phyloP scores from a whole-genome alignment of 495 filamentous ascomycete species.

The Aspergillus avenaceus region DNA sequence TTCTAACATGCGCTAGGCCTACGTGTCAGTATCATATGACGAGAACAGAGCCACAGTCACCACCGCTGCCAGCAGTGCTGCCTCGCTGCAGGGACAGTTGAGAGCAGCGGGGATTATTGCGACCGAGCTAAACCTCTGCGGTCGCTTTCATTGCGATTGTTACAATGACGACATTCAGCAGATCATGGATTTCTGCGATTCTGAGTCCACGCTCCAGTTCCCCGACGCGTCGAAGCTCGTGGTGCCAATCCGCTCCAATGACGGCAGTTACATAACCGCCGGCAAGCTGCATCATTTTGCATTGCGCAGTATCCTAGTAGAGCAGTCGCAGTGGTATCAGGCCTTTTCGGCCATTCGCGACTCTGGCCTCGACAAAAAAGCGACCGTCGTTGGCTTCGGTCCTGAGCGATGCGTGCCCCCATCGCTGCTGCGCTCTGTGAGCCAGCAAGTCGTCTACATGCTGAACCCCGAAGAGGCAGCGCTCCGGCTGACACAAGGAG shows the following conservation, averaged over 20 bases:
- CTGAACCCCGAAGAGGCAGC: background rate
- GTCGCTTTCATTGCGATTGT: slow-evolving; percentile 2
- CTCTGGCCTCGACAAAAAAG: no score
- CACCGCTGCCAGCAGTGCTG: background rate
- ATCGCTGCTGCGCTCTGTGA: slow-evolving; percentile 12
- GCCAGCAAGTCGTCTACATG: slow-evolving; percentile 15
- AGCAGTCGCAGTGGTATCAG: background rate
- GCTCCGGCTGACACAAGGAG: background rate
- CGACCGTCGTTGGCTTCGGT: slow-evolving; percentile 32
- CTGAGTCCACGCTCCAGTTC: background rate
- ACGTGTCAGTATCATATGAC: slow-evolving; percentile 43
- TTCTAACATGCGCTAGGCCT: slow-evolving; percentile 31
- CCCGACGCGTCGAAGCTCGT: background rate
- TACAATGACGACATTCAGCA: background rate
- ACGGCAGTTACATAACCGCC: background rate
- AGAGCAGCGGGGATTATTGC: background rate
- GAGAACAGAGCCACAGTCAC: slow-evolving; percentile 32
- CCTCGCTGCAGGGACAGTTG: background rate
- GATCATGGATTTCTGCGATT: background rate
- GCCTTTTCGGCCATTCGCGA: background rate
- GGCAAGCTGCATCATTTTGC: background rate
- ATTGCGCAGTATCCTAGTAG: background rate
- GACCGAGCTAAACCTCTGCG: slow-evolving; percentile 1
- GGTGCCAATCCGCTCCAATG: background rate
- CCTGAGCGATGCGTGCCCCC: slow-evolving; percentile 35